phyloP scores from a whole-genome alignment of 2,329 filamentous ascomycete genomes.

The Pestalotiopsis sp. region DNA sequence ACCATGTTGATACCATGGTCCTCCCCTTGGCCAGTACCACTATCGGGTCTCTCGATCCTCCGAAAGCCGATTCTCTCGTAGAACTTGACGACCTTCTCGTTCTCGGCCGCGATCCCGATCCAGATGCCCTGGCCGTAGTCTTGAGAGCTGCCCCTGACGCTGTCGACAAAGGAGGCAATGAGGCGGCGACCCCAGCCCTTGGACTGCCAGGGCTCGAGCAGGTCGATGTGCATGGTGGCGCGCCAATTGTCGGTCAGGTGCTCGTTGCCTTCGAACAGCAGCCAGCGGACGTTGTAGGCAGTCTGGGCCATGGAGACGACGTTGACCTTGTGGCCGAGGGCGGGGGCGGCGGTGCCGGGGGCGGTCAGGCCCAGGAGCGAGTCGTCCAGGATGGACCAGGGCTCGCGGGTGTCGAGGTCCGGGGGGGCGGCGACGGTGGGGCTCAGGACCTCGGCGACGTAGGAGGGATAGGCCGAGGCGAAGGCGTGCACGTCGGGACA shows the following conservation, averaged over 20 bases:
- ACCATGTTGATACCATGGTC: constrained; percentile 45
- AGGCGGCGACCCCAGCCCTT: constrained; percentile 47
- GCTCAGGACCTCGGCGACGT: constrained; percentile 39
- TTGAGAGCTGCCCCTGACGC: constrained; percentile 29
- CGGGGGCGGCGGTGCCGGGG: constrained; percentile 15
- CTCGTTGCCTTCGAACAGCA: constrained; percentile 41
- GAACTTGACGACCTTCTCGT: constrained; percentile 49
- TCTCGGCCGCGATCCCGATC: constrained; percentile 49
- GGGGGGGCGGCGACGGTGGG: constrained; percentile 27
- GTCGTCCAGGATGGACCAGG: constrained; percentile 30
- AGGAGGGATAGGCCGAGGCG: constrained; percentile 39
- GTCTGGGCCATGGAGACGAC: constrained; percentile 41
- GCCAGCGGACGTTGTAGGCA: constrained; percentile 42
- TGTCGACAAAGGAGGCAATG: constrained; percentile 44
- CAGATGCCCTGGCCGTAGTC: constrained; percentile 42
- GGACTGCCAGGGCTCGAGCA: constrained; percentile 44
- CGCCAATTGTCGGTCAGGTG: constrained; percentile 37
- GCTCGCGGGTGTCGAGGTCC: constrained; percentile 32
- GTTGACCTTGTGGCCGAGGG: constrained; percentile 27
- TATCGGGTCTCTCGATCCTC: constrained; percentile 31
- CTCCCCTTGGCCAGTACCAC: constrained; percentile 24
- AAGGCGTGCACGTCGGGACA: constrained; percentile 46
- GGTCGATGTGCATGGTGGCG: constrained; percentile 54
- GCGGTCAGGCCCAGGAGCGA: constrained; percentile 1
- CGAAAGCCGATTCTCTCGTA: constrained; percentile 51